A percentile compares a stretch with the other conserved stretches of the same genome.
Evolutionary conservation across 805 yeast genomes (phyloP).

Genomic region (Candida germanica): DNA sequence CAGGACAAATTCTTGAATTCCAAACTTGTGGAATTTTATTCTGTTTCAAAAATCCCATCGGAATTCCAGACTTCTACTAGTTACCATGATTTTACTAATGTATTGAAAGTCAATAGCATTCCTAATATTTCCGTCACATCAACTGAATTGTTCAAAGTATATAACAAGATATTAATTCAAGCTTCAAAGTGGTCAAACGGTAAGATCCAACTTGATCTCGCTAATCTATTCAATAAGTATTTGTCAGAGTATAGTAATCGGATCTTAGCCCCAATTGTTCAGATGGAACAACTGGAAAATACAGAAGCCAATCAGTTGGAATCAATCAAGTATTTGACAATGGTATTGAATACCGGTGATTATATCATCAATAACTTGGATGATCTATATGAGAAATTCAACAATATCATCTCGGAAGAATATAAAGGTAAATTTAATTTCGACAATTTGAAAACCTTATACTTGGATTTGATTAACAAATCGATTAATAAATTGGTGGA

Average conservation of each 20-base stretch:
- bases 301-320: slow-evolving; percentile 47
- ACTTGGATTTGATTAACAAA: slow-evolving; percentile 54
- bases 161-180: slow-evolving; percentile 70
- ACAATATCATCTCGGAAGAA: slow-evolving; percentile 34
- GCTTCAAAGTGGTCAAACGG: slow-evolving; percentile 41
- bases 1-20: slow-evolving; percentile 66
- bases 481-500: slow-evolving; percentile 54
- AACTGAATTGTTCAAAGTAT: slow-evolving; percentile 78
- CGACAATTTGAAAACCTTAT: slow-evolving; percentile 53
- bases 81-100: slow-evolving; percentile 30
- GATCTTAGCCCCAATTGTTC: slow-evolving; percentile 30
- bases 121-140: slow-evolving; percentile 80
- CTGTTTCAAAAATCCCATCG: slow-evolving; percentile 51
- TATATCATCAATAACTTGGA: slow-evolving; percentile 75
- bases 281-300: slow-evolving; percentile 24
- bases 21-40: slow-evolving; percentile 63
- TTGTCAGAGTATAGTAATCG: slow-evolving; percentile 44
- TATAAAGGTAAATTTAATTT: slow-evolving; percentile 45
- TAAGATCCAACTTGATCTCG: slow-evolving; percentile 48
- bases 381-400: slow-evolving; percentile 67
- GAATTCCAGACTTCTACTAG: slow-evolving; percentile 22
- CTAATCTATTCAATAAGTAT: slow-evolving; percentile 63
- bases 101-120: slow-evolving; percentile 43
- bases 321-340: slow-evolving; percentile 62
- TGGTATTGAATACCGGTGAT: slow-evolving; percentile 84